Evolutionary conservation across 2,329 filamentous ascomycete species (phyloP), one percentile per base, ranked within the genome.

Genomic region (Atkinsonella texensis): DNA sequence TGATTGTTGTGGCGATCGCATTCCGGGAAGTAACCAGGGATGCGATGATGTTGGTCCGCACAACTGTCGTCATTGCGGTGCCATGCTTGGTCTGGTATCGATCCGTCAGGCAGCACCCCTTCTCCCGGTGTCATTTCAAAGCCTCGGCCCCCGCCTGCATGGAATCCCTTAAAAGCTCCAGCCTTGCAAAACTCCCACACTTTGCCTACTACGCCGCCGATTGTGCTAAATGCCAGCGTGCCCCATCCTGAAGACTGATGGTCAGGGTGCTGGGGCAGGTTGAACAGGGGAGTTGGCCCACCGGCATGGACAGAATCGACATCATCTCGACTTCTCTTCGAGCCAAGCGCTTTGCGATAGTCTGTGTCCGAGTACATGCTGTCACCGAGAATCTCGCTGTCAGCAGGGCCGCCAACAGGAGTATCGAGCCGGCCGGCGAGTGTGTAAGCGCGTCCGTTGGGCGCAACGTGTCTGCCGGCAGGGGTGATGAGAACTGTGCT

Each of bases 171-270:
- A 62, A 96, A 94, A 0, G 85, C 80, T 9, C 77, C 80, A 0
- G 72, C 70, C 64, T 74, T 87, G 70, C 90, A 95, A 60, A 95
- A 93, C 58, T 89, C 80, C 78, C 88, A 89, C 0, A 95, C 81
- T 61, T 84, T 91, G 17, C 87, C 86, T 1, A 86, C 80, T 3
- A 86, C 79, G 31, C 75, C 80, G 1, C 81, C 81, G 8, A 87
- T 74, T 0, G 85, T 74, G 41, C 70, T 77, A 33, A 87, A 70
- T 5, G 85, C 77, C 47, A 79, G 67, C 17, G 71, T 70, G 32
- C 77, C 75, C 83, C 81, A 85, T 39, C 74, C 70, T 13, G 66
- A 65, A 0, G 59, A 58, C 15, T 43, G 49, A 2, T 60, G 65
- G 1, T 56, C 55, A 7, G 65, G 61, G 15, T 65, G 59, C 11